A percentile compares a stretch with the other conserved stretches of the same genome.
Evolutionary conservation across 352 stramenopile genomes (phyloP).

Genomic region (Globisporangium sylvaticum): DNA sequence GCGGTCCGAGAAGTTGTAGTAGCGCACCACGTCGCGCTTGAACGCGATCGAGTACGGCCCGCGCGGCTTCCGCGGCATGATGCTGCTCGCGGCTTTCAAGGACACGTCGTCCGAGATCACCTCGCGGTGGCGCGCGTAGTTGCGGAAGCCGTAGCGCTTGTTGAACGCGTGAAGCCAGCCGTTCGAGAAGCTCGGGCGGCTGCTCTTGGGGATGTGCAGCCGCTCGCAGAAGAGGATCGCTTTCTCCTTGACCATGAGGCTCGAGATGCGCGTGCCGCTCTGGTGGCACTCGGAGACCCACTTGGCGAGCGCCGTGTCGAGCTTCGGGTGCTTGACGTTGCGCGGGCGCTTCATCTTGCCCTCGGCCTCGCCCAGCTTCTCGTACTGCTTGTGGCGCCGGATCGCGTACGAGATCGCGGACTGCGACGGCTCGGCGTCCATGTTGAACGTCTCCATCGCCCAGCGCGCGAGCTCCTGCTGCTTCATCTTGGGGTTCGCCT

Average conservation of each 20-base stretch:
- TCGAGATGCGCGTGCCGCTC: conserved; percentile 16
- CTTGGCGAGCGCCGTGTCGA: conserved; percentile 18
- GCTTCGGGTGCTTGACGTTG: conserved; percentile 17
- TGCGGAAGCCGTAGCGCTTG: conserved; percentile 21
- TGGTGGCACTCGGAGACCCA: conserved; percentile 14
- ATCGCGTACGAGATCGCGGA: conserved; percentile 22
- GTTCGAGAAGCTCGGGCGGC: conserved; percentile 17
- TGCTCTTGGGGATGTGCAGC: conserved; percentile 10
- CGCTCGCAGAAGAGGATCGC: conserved; percentile 14
- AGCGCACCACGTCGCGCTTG: conserved; percentile 20
- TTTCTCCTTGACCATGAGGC: conserved; percentile 19
- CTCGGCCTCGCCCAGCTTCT: conserved; percentile 11
- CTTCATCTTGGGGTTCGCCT: conserved; percentile 21
- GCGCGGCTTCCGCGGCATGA: conserved; percentile 10
- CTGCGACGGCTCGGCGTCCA: conserved; percentile 19
- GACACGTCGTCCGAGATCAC: conserved; percentile 14
- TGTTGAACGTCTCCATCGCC: conserved; percentile 16
- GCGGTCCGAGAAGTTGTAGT: conserved; percentile 10
- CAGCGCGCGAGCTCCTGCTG: conserved; percentile 20
- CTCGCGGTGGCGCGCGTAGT: conserved; percentile 19
- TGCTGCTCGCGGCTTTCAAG: conserved; percentile 7
- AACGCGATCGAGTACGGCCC: conserved; percentile 18
- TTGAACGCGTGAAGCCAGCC: conserved; percentile 19
- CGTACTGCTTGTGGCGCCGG: conserved; percentile 16
- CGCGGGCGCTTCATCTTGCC: conserved; percentile 16